Evolutionary conservation across 2,329 filamentous ascomycete species (phyloP).

Genomic region (Bipolaris sorokiniana): DNA sequence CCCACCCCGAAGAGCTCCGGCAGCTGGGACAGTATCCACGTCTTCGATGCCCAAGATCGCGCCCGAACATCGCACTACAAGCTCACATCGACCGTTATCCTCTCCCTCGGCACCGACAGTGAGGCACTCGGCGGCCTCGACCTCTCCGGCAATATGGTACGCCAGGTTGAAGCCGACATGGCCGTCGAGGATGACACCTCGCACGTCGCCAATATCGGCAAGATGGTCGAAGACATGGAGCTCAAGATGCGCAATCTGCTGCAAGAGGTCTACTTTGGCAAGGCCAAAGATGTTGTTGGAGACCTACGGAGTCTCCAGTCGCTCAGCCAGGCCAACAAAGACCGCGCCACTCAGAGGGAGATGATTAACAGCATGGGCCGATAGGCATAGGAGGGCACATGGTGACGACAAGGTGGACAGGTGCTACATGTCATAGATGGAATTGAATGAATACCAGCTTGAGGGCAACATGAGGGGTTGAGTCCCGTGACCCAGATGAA

Average conservation of each 20-base stretch:
- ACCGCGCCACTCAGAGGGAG: slow-evolving; percentile 84
- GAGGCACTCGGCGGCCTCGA: slow-evolving; percentile 82
- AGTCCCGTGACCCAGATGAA: neutral
- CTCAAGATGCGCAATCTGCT: slow-evolving; percentile 98
- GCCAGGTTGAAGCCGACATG: slow-evolving; percentile 91
- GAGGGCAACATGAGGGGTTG: neutral
- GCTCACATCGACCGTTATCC: slow-evolving; percentile 93
- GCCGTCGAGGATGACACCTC: slow-evolving; percentile 87
- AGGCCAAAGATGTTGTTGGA: slow-evolving; percentile 97
- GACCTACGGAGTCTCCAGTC: slow-evolving; percentile 87
- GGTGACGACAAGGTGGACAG: neutral
- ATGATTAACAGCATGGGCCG: slow-evolving; percentile 69
- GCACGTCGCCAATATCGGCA: slow-evolving; percentile 93
- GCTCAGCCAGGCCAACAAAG: slow-evolving; percentile 82
- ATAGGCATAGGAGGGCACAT: slow-evolving; percentile 18
- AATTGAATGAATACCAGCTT: slow-evolving; percentile 4
- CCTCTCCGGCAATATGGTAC: slow-evolving; percentile 95
- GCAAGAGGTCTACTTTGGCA: slow-evolving; percentile 99
- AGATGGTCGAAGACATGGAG: slow-evolving; percentile 97
- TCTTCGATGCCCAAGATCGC: slow-evolving; percentile 94
- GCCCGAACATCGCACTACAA: slow-evolving; percentile 95
- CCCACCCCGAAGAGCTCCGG: slow-evolving; percentile 72
- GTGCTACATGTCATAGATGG: slow-evolving; percentile 11
- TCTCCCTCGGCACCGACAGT: slow-evolving; percentile 76
- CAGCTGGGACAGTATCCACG: slow-evolving; percentile 98